phyloP scores from a whole-genome alignment of 352 stramenopile species.

The Pythium phragmiticola region DNA sequence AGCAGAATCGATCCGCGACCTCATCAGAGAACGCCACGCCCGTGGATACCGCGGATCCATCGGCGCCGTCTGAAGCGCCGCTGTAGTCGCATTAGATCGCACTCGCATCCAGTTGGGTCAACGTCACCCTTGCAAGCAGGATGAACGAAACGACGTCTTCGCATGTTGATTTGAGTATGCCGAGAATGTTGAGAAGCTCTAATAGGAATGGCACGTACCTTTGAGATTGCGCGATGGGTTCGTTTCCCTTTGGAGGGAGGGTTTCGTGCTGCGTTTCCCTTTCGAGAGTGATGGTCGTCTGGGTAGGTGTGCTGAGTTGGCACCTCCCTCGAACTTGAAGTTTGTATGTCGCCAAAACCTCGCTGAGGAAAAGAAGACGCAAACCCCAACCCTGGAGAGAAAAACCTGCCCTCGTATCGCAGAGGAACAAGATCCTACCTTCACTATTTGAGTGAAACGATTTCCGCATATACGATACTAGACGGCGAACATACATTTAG shows the following conservation, averaged over 20 bases:
- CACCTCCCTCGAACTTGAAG: conserved; percentile 22
- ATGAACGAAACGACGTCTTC: conserved; percentile 1
- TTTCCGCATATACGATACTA: conserved; percentile 1
- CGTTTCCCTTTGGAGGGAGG: conserved; percentile 10
- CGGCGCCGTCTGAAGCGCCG: not conserved
- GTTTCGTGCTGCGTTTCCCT: conserved; percentile 1
- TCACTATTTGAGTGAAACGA: not conserved
- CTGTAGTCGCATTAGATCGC: not conserved
- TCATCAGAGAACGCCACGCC: not conserved
- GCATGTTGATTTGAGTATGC: conserved; percentile 21
- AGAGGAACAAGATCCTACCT: conserved; percentile 3
- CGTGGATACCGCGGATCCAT: not conserved
- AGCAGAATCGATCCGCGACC: not conserved
- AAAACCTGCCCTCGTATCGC: conserved; percentile 19
- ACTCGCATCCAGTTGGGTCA: conserved; percentile 2
- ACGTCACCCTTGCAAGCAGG: not conserved
- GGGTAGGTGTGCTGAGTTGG: conserved; percentile 7
- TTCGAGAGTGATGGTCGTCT: conserved; percentile 22
- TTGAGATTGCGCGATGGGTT: conserved; percentile 12
- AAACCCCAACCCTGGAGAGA: conserved; percentile 3
- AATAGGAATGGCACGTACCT: conserved; percentile 1
- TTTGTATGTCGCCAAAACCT: conserved; percentile 19
- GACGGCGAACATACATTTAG: not conserved
- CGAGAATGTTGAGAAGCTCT: not conserved
- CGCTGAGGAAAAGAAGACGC: conserved; percentile 12